Evolutionary conservation across 495 filamentous ascomycete genomes (phyloP).

Genomic region (Aspergillus asperescens): DNA sequence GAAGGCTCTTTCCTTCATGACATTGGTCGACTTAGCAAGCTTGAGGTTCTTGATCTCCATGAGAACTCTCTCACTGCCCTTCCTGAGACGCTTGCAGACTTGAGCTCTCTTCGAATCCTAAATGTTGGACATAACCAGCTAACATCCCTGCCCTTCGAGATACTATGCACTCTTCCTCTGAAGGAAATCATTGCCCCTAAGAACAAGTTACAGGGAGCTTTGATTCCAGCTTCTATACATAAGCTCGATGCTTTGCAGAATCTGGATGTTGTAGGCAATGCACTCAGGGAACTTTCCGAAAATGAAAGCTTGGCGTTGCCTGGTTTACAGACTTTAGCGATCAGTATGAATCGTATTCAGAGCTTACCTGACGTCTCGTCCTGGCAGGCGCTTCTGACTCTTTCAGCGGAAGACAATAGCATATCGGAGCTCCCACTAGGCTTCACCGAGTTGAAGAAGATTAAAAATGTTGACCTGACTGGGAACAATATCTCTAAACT

Average conservation of each 20-base stretch:
- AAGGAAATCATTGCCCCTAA: conserved; percentile 70
- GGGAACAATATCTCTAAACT: conserved; percentile 74
- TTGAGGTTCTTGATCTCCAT: conserved; percentile 78
- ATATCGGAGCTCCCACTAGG: conserved; percentile 69
- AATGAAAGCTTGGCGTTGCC: conserved; percentile 55
- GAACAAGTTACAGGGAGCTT: conserved; percentile 67
- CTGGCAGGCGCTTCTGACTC: conserved; percentile 66
- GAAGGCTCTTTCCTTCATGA: conserved; percentile 55
- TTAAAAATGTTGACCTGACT: conserved; percentile 74
- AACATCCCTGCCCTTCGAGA: conserved; percentile 60
- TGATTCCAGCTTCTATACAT: conserved; percentile 58
- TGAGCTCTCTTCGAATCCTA: conserved; percentile 64
- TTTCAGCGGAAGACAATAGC: conserved; percentile 76
- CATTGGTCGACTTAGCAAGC: conserved; percentile 53
- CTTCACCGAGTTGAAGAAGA: conserved; percentile 56
- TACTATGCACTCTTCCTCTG: conserved; percentile 60
- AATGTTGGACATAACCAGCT: conserved; percentile 76
- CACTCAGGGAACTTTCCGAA: conserved; percentile 53
- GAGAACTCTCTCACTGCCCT: conserved; percentile 73
- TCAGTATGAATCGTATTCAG: conserved; percentile 71
- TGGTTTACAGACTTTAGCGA: conserved; percentile 63
- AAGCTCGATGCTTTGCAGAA: conserved; percentile 58
- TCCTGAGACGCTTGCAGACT: conserved; percentile 58
- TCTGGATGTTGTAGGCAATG: conserved; percentile 73
- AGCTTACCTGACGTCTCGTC: conserved; percentile 61